Percentiles rank a stretch among this genome's conserved stretches.
Evolutionary conservation across 768 basidiomycete species (phyloP).

Genomic region (Psilocybe tampanensis): DNA sequence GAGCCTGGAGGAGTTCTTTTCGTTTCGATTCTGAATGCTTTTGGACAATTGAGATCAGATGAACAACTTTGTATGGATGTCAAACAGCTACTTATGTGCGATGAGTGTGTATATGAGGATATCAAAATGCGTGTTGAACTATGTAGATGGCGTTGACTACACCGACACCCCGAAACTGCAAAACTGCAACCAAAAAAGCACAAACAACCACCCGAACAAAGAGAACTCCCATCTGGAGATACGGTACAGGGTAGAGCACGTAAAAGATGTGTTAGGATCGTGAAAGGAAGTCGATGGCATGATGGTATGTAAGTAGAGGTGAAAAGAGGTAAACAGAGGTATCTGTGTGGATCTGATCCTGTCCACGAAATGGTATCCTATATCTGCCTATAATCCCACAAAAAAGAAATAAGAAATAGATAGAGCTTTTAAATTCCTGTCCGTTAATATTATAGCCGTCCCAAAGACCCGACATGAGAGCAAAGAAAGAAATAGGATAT

Average conservation of each 20-base stretch:
- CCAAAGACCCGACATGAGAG: background rate
- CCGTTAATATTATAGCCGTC: background rate
- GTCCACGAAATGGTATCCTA: conserved; percentile 1
- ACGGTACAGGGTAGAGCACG: no score
- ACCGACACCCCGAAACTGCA: background rate
- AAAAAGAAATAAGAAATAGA: background rate
- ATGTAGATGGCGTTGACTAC: background rate
- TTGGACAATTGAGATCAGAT: no score
- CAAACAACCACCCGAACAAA: background rate
- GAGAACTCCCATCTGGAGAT: no score
- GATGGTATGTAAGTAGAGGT: background rate
- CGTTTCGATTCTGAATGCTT: no score
- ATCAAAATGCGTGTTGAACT: background rate
- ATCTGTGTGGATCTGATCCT: background rate
- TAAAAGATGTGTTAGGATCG: background rate
- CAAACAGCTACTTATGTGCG: background rate
- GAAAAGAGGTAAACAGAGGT: background rate
- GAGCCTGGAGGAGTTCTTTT: background rate
- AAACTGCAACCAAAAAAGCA: background rate
- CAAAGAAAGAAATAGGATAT: background rate
- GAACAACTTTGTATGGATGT: background rate
- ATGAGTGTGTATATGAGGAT: background rate
- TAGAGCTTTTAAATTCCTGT: background rate
- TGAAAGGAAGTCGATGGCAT: background rate
- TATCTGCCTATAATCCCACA: background rate